Evolutionary conservation across 2,329 filamentous ascomycete species (phyloP), one percentile per base, ranked within the genome.

Genomic region (Fonsecaea erecta): DNA sequence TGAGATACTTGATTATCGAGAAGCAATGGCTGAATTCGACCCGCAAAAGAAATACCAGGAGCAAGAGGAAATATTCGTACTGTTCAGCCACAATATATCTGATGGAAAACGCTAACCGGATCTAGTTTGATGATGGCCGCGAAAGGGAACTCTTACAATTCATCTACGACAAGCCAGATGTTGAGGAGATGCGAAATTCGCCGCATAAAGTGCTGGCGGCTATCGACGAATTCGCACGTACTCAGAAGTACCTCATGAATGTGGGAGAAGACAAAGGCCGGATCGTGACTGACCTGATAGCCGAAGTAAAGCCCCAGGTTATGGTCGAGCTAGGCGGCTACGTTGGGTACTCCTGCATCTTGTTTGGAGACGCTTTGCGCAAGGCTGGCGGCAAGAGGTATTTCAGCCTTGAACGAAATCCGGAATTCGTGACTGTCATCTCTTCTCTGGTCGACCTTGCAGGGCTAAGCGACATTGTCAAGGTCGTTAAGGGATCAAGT

Each of bases 291-390:
- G 83, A 90, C 32, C 76, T 93, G 43, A 93, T 95, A 65, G 80
- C 80, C 21, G 80, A 90, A 68, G 79, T 83, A 54, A 90, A 89
- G 74, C 90, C 90, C 0, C 76, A 85, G 60, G 82, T 82, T 2
- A 91, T 93, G 86, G 85, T 94, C 53, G 91, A 96, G 74, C 82
- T 95, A 0, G 91, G 92, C 53, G 89, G 90, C 55, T 95, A 94
- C 76, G 84, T 93, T 21, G 91, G 91, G 48, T 95, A 95, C 80
- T 94, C 91, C 0, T 88, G 88, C 65, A 87, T 95, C 65, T 81
- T 92, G 1, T 94, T 93, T 73, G 90, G 86, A 52, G 82, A 86
- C 37, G 88, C 88, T 0, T 79, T 91, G 16, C 84, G 85, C 64
- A 81, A 83, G 56, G 84, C 83, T 2, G 89, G 88, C 11, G 90